These are phyloP conservation scores for Tetrahymena malaccensis DNA, from an alignment of 73 alveolate genomes.

Conservation along the genomic window DNA sequence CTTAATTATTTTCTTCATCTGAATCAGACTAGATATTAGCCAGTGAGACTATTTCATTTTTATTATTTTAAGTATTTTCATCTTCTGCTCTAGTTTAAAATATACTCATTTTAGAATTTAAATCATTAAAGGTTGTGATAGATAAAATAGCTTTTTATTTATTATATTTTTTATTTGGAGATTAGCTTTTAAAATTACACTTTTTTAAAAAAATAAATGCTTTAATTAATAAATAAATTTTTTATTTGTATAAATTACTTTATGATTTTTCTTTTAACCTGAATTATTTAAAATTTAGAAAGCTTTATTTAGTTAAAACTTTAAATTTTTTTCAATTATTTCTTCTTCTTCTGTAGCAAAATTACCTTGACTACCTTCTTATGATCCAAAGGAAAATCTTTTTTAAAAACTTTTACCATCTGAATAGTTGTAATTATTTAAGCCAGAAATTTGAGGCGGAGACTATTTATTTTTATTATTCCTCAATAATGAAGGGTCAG, in stretches of 20 bases:
- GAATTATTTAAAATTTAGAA: background rate
- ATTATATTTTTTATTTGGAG: background rate
- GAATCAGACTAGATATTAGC: background rate
- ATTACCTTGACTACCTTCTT: background rate
- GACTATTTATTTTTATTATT: background rate
- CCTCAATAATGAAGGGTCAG: background rate
- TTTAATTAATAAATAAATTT: background rate
- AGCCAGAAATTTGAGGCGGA: background rate
- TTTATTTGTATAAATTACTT: background rate
- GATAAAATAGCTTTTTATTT: background rate
- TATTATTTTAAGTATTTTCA: background rate
- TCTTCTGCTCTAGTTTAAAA: background rate
- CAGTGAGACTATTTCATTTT: background rate
- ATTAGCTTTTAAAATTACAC: background rate
- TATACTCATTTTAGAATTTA: background rate
- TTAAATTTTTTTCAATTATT: background rate
- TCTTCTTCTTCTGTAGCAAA: background rate
- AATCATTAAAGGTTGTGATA: background rate
- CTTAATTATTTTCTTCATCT: background rate
- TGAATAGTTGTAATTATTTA: background rate
- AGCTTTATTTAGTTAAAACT: background rate
- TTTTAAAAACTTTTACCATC: background rate
- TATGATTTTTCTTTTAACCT: background rate
- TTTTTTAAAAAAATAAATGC: background rate
- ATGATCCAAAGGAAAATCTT: background rate